Evolutionary conservation across 2,329 filamentous ascomycete genomes (phyloP).

Genomic region (Penicillium sp.): DNA sequence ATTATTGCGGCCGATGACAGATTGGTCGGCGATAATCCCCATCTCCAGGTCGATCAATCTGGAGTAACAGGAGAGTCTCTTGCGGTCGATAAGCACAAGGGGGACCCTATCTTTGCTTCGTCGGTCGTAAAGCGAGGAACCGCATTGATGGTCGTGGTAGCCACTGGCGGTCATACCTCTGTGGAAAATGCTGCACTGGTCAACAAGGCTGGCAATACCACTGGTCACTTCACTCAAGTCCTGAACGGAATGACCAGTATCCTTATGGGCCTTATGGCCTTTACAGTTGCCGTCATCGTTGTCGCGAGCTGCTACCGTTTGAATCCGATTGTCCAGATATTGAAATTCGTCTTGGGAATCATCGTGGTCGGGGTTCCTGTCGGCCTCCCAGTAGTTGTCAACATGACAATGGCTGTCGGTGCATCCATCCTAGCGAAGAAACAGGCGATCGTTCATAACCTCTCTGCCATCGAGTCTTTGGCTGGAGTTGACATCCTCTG

Average conservation of each 20-base stretch:
- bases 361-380: conserved; percentile 90
- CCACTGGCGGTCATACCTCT: conserved; percentile 85
- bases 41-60: conserved; percentile 88
- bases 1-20: conserved; percentile 87
- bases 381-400: conserved; percentile 88
- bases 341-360: conserved; percentile 81
- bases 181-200: conserved; percentile 85
- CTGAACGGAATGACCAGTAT: conserved; percentile 81
- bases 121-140: conserved; percentile 88
- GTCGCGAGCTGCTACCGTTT: conserved; percentile 83
- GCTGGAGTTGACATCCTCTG: conserved; percentile 91
- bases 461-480: conserved; percentile 85
- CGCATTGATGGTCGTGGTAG: conserved; percentile 75
- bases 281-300: conserved; percentile 80
- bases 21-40: conserved; percentile 76
- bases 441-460: conserved; percentile 89
- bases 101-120: conserved; percentile 77
- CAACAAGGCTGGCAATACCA: conserved; percentile 67
- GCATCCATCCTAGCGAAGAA: conserved; percentile 88
- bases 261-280: conserved; percentile 73
- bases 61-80: conserved; percentile 89
- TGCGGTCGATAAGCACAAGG: conserved; percentile 81
- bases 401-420: conserved; percentile 91
- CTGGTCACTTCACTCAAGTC: conserved; percentile 87
- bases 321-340: conserved; percentile 72